Evolutionary conservation across 2,329 filamentous ascomycete genomes (phyloP).

Genomic region (Aspergillus sclerotialis): DNA sequence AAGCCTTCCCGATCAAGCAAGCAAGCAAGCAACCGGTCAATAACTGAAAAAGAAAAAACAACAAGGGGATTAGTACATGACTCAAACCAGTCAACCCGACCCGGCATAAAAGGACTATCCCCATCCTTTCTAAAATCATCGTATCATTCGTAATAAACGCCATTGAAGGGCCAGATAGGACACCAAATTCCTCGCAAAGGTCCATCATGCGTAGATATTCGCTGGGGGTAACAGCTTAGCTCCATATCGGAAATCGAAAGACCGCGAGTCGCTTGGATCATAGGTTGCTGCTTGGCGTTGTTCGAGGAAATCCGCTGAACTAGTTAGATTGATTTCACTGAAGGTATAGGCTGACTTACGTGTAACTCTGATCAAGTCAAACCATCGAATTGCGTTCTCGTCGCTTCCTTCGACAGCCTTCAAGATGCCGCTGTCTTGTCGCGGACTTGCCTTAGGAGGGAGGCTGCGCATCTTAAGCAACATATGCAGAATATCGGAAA

Average conservation of each 20-base stretch:
- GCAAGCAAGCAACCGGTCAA: too few species aligned
- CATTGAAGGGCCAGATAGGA: too few species aligned
- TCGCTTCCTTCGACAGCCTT: constrained; percentile 33
- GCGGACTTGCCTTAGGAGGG: constrained; percentile 34
- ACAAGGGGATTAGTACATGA: too few species aligned
- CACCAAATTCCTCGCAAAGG: too few species aligned
- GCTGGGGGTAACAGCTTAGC: constrained; percentile 26
- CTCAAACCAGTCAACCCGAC: too few species aligned
- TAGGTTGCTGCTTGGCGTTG: constrained; percentile 31
- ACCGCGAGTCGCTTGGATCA: constrained; percentile 34
- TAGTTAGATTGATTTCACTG: constrained; percentile 3
- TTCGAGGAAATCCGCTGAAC: constrained; percentile 30
- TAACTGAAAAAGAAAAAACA: too few species aligned
- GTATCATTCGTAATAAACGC: too few species aligned
- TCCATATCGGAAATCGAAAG: constrained; percentile 34
- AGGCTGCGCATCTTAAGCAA: constrained; percentile 51
- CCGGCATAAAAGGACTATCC: too few species aligned
- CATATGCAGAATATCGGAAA: constrained; percentile 52
- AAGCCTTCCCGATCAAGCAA: too few species aligned
- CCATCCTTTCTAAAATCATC: too few species aligned
- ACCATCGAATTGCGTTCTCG: constrained; percentile 33
- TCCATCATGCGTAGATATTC: constrained; percentile 16
- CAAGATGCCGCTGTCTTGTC: constrained; percentile 31
- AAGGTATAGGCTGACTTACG: constrained; percentile 22
- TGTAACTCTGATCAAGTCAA: constrained; percentile 34